Conservation (phyloP, 176 grass and related monocot genomes). For the Neostapfia colusana region DNA sequence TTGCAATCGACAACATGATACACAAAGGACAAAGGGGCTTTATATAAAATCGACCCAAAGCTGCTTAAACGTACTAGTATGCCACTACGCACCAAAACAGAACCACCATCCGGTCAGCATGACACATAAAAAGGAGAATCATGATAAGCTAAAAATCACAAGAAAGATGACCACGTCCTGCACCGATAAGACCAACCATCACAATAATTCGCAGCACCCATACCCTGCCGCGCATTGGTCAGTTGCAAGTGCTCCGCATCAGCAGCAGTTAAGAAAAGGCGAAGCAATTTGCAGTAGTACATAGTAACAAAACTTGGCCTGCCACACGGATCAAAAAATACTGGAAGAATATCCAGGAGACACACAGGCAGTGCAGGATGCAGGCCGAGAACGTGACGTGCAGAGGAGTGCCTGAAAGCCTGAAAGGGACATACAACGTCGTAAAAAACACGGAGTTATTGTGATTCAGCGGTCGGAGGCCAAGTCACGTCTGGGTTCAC, state of each 20-base stretch:
- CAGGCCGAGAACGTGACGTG: not conserved
- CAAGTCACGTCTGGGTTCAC: not conserved
- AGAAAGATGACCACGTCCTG: not conserved
- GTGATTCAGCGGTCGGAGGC: not conserved
- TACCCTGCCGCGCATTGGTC: not conserved
- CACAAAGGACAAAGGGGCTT: conserved; percentile 25
- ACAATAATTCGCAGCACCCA: conserved; percentile 13
- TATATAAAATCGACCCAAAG: not conserved
- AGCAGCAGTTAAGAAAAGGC: not conserved
- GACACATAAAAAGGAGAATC: not conserved
- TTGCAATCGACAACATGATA: conserved; percentile 22
- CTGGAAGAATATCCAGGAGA: not conserved
- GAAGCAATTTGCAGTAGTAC: not conserved
- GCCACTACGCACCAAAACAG: conserved; percentile 8
- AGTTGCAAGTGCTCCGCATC: not conserved
- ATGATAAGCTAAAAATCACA: conserved; percentile 25
- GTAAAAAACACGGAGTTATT: not conserved
- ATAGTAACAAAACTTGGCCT: not conserved
- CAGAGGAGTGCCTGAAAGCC: not conserved
- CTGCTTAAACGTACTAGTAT: not conserved
- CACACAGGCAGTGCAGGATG: not conserved
- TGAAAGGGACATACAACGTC: not conserved
- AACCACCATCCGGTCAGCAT: not conserved
- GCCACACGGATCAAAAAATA: not conserved
- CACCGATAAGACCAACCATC: conserved; percentile 3